Conservation (phyloP, 164 flowering plant genomes). For the Annona squamosa region DNA sequence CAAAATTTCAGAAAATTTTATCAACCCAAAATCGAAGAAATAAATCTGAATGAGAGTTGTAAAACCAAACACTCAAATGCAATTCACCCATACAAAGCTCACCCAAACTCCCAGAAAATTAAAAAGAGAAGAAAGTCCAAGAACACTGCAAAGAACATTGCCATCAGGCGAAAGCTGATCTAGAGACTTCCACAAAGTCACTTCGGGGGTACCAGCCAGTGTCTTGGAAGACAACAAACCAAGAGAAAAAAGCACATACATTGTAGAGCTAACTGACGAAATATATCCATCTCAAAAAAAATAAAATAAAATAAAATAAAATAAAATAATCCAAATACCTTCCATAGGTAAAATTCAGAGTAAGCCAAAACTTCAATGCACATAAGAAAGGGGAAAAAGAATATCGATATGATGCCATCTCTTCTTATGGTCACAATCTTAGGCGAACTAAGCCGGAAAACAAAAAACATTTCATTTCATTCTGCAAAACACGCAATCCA, state of each 20-base stretch:
- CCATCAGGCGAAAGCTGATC: neutral
- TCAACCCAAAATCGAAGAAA: neutral
- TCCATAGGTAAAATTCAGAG: neutral
- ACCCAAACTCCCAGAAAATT: neutral
- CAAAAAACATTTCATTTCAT: too few relatives aligned
- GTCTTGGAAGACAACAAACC: neutral
- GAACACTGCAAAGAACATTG: neutral
- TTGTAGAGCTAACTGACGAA: neutral
- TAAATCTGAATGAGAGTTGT: neutral
- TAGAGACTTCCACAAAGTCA: neutral
- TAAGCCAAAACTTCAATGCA: neutral
- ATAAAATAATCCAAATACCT: neutral
- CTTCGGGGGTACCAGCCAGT: neutral
- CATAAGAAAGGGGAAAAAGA: neutral
- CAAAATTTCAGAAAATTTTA: too few relatives aligned
- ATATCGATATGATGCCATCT: too few relatives aligned
- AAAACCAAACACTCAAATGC: neutral
- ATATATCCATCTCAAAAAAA: too few relatives aligned
- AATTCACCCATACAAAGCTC: neutral
- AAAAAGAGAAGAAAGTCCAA: neutral
- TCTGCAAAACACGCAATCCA: neutral
- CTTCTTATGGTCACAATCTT: neutral
- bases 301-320: too few relatives aligned
- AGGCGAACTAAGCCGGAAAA: neutral
- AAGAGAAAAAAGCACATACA: neutral